These are phyloP conservation scores for Papilionanthe hybrid DNA, from an alignment of 116 monocot species.

Conservation along the genomic window DNA sequence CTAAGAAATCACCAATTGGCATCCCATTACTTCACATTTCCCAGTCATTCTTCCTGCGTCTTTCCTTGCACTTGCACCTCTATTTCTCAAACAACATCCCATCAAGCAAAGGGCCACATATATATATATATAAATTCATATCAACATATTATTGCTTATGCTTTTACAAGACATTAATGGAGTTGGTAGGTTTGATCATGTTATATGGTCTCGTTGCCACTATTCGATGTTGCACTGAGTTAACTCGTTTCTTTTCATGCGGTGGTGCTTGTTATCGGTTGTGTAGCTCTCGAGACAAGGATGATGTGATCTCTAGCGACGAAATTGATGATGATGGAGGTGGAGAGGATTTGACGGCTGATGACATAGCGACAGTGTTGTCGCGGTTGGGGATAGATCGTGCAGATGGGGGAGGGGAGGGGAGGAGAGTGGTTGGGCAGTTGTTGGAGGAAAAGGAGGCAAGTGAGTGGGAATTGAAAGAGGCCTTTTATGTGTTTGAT, in stretches of 20 bases:
- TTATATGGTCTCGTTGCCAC: not conserved
- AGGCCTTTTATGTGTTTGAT: conserved; percentile 72
- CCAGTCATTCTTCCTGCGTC: not conserved
- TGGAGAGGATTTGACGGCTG: not conserved
- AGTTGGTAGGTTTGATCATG: not conserved
- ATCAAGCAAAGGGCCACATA: not conserved
- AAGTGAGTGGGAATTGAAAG: conserved; percentile 39
- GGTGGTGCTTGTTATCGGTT: not conserved
- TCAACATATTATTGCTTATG: not conserved
- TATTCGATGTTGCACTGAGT: not conserved
- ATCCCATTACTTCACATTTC: not conserved
- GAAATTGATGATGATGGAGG: not conserved
- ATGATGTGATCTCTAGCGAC: not conserved
- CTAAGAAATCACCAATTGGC: not conserved
- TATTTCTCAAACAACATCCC: not conserved
- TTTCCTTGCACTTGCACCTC: conserved; percentile 3
- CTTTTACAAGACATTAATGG: not conserved
- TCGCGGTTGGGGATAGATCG: not conserved
- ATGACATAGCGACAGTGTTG: not conserved
- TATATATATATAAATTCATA: not conserved
- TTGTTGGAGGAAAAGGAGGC: conserved; percentile 62
- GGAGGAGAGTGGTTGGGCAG: not conserved
- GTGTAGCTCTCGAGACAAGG: not conserved
- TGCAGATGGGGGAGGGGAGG: not conserved
- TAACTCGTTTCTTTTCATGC: not conserved